Percentiles rank a stretch among this genome's conserved stretches.
Conservation (phyloP, 352 stramenopile genomes). For the Thraustotheca clavata region DNA sequence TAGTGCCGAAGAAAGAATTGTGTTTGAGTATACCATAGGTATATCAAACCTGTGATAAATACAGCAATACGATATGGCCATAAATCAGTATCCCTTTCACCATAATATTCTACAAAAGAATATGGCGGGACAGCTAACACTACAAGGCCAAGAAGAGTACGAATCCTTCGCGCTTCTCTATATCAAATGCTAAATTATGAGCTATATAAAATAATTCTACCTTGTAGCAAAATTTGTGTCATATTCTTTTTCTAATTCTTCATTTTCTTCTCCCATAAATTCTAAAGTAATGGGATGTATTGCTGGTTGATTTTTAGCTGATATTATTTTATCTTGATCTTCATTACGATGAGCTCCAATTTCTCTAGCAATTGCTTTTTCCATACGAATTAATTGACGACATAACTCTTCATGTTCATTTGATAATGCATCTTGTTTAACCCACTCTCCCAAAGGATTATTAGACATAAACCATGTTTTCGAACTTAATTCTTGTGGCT, state of each 20-base stretch:
- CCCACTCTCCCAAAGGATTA: neutral
- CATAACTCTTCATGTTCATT: conserved; percentile 20
- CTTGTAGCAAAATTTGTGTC: conserved; percentile 62
- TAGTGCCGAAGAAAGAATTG: conserved; percentile 15
- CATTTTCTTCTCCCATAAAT: conserved; percentile 79
- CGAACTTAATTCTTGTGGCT: neutral
- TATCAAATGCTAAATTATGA: neutral
- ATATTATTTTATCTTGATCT: conserved; percentile 10
- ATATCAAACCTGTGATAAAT: neutral
- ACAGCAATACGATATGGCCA: conserved; percentile 10
- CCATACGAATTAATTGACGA: conserved; percentile 14
- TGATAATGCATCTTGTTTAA: neutral
- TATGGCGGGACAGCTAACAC: conserved; percentile 1
- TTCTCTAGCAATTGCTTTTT: conserved; percentile 10
- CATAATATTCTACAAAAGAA: conserved; percentile 16
- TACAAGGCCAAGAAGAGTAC: neutral
- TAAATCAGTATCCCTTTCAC: neutral
- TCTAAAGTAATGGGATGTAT: conserved; percentile 69
- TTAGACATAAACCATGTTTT: neutral
- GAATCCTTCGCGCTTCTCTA: conserved; percentile 14
- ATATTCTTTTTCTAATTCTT: conserved; percentile 67
- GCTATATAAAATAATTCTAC: neutral
- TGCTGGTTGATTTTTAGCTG: conserved; percentile 30
- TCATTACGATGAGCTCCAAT: conserved; percentile 17
- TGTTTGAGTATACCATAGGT: neutral